Evolutionary conservation across 257 asterid genomes (phyloP), one percentile per base, ranked within the genome.

Genomic region (Apocynum venetum): DNA sequence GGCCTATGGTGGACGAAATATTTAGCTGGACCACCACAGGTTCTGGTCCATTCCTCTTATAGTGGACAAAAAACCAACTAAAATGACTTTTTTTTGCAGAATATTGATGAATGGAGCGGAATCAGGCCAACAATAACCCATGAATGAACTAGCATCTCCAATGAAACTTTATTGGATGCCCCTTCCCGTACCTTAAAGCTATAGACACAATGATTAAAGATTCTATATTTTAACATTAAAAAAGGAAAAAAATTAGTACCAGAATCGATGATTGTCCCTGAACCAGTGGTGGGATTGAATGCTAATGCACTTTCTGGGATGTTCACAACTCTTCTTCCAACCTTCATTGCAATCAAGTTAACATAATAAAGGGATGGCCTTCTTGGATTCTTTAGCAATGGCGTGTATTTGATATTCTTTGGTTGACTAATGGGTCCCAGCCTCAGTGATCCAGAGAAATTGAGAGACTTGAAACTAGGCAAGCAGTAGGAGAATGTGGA

Each of bases 401-500:
- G 97, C 0, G 96, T 93, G 68, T 83, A 85, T 77, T 89, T 90
- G 60, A 93, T 93, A 20, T 67, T 86, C 1, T 31, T 68, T 72
- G 98, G 98, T 88, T 93, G 98, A 74, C 92, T 86, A 11, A 72
- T 49, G 3, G 93, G 96, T 52, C 98, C 97, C 35, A 93, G 63
- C 77, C 92, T 79, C 43, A 93, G 81, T 1, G 94, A 84, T 1
- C 98, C 98, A 2, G 87, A 64, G 73, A 87, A 90, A 19, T 83
- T 85, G n/a, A 79, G 75, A 12, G 96, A 81, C 66, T 85, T 91
- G 85, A 88, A 91, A 81, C 89, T 83, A 0, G 98, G 97, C 38
- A 93, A 83, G 85, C 98, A 93, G 83, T 93, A 93, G 17, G 98
- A 93, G 85, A 93, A 93, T 57, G 89, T 88, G 79, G 92, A 88